Base-by-base conservation (phyloP, 768 basidiomycete species). In the Psilocybe tampanensis region DNA sequence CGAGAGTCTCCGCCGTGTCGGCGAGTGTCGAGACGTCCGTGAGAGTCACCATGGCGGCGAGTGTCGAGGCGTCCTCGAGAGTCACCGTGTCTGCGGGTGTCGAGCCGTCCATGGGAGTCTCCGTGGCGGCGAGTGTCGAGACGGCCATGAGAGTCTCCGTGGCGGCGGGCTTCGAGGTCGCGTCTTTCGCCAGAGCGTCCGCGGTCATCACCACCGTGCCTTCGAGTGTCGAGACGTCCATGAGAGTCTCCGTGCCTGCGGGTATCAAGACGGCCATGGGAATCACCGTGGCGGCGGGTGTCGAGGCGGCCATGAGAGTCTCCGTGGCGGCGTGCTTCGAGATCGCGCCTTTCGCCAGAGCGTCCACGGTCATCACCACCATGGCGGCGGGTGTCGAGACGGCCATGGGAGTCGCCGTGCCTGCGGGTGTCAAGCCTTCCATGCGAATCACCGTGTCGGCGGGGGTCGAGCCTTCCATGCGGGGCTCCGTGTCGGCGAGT, bases 1-100 rank as follows among this genome's bases (percentile, higher is more conserved):
- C 22, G 36, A 29, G 51, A 52, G 26, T 52, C 51, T n/a, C n/a
- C n/a, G 19, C 51, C 51, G 41, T 52, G 51, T 36, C 51, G 51
- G 41, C 51, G 51, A n/a, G 51, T 41, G 12, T 52, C 51, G 5
- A 52, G 49, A 39, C 49, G 51, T 19, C 39, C 22, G 17, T 32
- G 33, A 41, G 33, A 39, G 19, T 51, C 50, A 23, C 50, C 50
- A 18, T 51, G 50, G 13, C n/a, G 12, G 36, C 36, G 51, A 17
- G 24, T 24, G 9, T 52, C 51, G 39, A 52, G 51, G 8, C 51
- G 36, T 12, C 24, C 23, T 8, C 44, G 50, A 21, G 50, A 51
- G 17, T 51, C 50, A 22, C 50, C 49, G 19, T 50, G 49, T 13
- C 49, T 12, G 49, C 49, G 49, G 9, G 49, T 33, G 4, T 50